These are phyloP conservation scores for Phaeomoniella chlamydospora DNA, from an alignment of 2,329 filamentous ascomycete species.

Conservation along the genomic window DNA sequence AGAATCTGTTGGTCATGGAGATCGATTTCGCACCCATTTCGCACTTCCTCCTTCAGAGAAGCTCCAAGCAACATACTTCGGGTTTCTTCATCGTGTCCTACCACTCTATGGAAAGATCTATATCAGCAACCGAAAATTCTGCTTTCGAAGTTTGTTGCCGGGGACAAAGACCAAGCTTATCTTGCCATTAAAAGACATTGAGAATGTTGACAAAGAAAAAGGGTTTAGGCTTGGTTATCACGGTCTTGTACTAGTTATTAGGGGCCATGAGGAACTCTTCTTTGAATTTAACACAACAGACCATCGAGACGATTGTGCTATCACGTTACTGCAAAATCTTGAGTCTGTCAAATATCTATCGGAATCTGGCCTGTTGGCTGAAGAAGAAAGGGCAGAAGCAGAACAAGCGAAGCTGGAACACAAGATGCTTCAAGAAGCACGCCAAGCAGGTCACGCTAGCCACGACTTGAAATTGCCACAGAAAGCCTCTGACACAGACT, in stretches of 20 bases:
- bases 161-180: conserved; percentile 88
- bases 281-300: conserved; percentile 78
- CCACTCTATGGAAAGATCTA: conserved; percentile 96
- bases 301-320: conserved; percentile 73
- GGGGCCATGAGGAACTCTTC: conserved; percentile 88
- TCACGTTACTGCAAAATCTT: conserved; percentile 63
- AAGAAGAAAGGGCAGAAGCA: conserved; percentile 55
- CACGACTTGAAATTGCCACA: conserved; percentile 20
- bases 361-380: conserved; percentile 52
- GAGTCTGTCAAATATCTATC: conserved; percentile 57
- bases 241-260: conserved; percentile 81
- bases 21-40: conserved; percentile 78
- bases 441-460: conserved; percentile 30
- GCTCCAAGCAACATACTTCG: conserved; percentile 79
- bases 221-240: conserved; percentile 86
- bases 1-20: conserved; percentile 36
- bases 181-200: conserved; percentile 76
- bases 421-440: conserved; percentile 62
- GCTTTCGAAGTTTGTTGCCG: conserved; percentile 80
- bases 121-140: conserved; percentile 73
- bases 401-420: conserved; percentile 69
- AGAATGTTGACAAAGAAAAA: conserved; percentile 88
- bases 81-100: conserved; percentile 76
- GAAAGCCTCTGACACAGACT: conserved; percentile 7
- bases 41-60: conserved; percentile 71